Base-by-base conservation (phyloP, 129 eudicot species). In the Centrapalus pauciflorus region DNA sequence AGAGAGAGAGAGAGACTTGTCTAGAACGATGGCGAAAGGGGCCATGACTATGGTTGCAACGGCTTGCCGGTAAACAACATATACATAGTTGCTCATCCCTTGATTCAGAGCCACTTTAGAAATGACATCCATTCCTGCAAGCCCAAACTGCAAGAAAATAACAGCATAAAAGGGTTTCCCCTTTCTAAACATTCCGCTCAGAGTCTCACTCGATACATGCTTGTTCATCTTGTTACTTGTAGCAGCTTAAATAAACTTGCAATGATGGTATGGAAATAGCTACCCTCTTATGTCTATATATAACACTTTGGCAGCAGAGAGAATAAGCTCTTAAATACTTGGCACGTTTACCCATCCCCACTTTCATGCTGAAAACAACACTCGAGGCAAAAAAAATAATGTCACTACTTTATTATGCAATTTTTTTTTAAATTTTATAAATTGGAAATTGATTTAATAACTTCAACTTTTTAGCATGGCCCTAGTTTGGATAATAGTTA, bases 41-140 rank as follows among this genome's bases (percentile, higher is more conserved):
- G 96, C 76, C 52, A 87, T 84, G 40, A 80, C 86, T 4, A 83
- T 34, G 46, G 86, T 70, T 50, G 96, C 96, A 28, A 85, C 56
- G 30, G 85, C 96, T 63, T 91, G 97, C 2, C 96, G 84, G 24
- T 91, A 91, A 35, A 87, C 90, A 3, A 84, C 93, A 7, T 87
- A 87, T 2, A 88, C 85, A 38, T 84, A 91, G 41, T 87, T 84
- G 61, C 85, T 90, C 97, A 90, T 90, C 25, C 97, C 97, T 72
- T 84, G 75, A 24, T 87, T 90, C 5, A 87, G 43, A 30, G 93
- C 87, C 7, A 76, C 84, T 68, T 87, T 87, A 13, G 96, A 77
- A 12, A 91, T 71, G 55, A 91, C 59, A 59, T 88, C 92, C 94
- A 91, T 82, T 38, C 97, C 97, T 0, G 96, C 96, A 3, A 76